Conservation (phyloP, 163 green algal species). For the Prototheca wickerhamii region DNA sequence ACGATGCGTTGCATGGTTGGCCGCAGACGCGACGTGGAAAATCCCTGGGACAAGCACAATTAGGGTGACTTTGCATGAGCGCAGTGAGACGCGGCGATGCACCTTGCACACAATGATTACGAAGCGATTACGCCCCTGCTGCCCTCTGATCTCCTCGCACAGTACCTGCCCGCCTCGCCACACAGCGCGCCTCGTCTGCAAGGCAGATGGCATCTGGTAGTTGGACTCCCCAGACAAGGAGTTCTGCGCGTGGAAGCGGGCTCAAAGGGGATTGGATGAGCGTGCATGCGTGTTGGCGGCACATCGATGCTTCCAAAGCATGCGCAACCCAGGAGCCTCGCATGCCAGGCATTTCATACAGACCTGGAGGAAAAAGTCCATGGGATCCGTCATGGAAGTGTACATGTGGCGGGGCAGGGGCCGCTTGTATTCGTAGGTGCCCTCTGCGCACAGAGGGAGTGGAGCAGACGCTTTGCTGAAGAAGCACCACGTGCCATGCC, state of each 20-base stretch:
- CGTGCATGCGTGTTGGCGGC: no score
- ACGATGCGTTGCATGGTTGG: slow-evolving; percentile 16
- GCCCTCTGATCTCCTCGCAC: no score
- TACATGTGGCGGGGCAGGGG: not conserved
- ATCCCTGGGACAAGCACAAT: slow-evolving; percentile 7
- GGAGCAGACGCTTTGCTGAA: no score
- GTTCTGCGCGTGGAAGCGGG: slow-evolving; percentile 1
- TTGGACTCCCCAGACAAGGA: slow-evolving; percentile 2
- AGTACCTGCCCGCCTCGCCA: not conserved
- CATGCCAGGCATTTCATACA: not conserved
- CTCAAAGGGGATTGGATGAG: not conserved
- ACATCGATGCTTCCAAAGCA: no score
- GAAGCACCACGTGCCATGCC: no score
- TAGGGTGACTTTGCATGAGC: no score
- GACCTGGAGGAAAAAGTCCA: slow-evolving; percentile 1
- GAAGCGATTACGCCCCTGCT: no score
- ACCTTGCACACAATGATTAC: no score
- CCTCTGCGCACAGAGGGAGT: no score
- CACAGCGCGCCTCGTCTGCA: not conserved
- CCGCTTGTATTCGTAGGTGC: not conserved
- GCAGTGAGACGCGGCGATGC: no score
- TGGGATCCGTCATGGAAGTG: slow-evolving; percentile 1
- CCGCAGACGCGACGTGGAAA: not conserved
- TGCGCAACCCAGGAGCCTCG: no score
- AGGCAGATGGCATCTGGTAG: not conserved